Evolutionary conservation across 257 asterid species (phyloP).

Genomic region (Gentiana straminea): DNA sequence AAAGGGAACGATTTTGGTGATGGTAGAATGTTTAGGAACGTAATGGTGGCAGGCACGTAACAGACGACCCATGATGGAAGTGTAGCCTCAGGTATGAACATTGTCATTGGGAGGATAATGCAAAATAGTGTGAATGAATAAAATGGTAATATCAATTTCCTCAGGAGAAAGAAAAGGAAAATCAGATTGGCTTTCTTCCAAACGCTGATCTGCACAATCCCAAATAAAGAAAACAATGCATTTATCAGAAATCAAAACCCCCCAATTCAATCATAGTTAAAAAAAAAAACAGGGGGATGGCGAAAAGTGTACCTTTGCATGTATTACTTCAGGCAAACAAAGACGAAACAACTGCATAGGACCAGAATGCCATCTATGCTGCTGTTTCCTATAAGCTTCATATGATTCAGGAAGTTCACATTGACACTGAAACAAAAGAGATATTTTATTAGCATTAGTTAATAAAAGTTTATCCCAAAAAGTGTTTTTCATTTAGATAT

Average conservation of each 20-base stretch:
- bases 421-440: constrained; percentile 46
- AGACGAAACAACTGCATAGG: constrained; percentile 97
- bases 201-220: constrained; percentile 31
- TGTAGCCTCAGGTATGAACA: constrained; percentile 89
- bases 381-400: constrained; percentile 91
- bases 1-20: constrained; percentile 93
- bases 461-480: constrained; percentile 2
- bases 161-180: constrained; percentile 66
- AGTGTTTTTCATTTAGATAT: not conserved
- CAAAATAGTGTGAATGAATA: constrained; percentile 91
- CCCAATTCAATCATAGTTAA: not conserved
- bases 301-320: constrained; percentile 43
- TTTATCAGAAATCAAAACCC: not conserved
- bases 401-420: constrained; percentile 95
- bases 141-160: constrained; percentile 79
- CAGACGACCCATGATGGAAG: constrained; percentile 89
- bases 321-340: constrained; percentile 70
- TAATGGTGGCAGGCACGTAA: constrained; percentile 69
- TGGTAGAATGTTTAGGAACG: constrained; percentile 68
- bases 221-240: not conserved
- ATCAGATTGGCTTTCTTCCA: constrained; percentile 41
- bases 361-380: constrained; percentile 98
- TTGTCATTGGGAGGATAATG: constrained; percentile 83
- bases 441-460: not conserved
- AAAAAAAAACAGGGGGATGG: not conserved